phyloP scores from a whole-genome alignment of 305 asterid species.

The Fraxinus latifolia region DNA sequence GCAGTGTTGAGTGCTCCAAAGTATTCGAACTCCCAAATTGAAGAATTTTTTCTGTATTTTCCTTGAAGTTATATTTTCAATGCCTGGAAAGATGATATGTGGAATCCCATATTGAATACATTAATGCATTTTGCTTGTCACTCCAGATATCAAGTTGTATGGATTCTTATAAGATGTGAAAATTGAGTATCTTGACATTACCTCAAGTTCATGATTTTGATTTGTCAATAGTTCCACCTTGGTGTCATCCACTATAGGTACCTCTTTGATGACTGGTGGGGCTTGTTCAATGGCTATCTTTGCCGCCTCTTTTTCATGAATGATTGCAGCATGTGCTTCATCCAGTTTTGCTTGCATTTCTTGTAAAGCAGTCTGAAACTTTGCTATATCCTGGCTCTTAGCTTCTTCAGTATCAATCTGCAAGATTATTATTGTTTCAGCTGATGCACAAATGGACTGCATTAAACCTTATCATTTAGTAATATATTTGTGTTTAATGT shows the following conservation, averaged over 20 bases:
- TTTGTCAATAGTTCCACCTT: constrained; percentile 70
- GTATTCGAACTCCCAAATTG: background rate
- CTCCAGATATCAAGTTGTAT: background rate
- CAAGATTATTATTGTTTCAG: constrained; percentile 25
- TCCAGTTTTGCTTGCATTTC: constrained; percentile 69
- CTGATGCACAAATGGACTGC: background rate
- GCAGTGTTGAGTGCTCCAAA: background rate
- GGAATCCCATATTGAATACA: constrained; percentile 8
- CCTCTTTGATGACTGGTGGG: constrained; percentile 88
- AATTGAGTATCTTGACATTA: constrained; percentile 31
- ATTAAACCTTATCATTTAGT: background rate
- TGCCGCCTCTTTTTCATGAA: constrained; percentile 82
- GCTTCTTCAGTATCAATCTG: constrained; percentile 93
- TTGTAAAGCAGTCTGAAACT: constrained; percentile 62
- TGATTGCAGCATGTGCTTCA: constrained; percentile 64
- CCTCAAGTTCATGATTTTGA: constrained; percentile 75
- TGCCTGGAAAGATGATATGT: background rate
- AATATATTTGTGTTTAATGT: background rate
- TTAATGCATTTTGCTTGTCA: constrained; percentile 4
- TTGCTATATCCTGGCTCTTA: constrained; percentile 75
- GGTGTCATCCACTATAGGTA: constrained; percentile 72
- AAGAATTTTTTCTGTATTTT: background rate
- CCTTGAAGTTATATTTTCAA: background rate
- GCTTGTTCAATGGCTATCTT: constrained; percentile 85
- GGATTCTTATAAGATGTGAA: constrained; percentile 16